Base-by-base conservation (phyloP, 805 yeast species). In the Candida nitratophila region DNA sequence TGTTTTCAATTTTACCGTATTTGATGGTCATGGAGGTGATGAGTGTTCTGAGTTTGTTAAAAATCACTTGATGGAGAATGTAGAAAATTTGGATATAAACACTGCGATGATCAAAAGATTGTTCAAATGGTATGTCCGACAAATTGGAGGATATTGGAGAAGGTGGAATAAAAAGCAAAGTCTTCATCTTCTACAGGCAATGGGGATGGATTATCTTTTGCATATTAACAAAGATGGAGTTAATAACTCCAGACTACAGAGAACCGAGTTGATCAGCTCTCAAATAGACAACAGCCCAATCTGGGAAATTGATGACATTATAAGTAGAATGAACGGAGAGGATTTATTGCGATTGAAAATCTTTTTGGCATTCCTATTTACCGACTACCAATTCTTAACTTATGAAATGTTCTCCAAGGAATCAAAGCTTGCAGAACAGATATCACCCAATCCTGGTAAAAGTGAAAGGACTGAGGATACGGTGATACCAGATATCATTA, bases 21-120 rank as follows among this genome's bases (percentile, higher is more conserved):
- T 86, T 61, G 99, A 93, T 64, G 99, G 99, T 10, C 99, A 93
- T 64, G 99, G 98, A 8, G 95, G 96, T 20, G 72, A 70, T 21
- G 81, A 81, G 43, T 86, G 96, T 54, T 73, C 89, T 39, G 71
- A 68, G 21, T 84, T 74, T 54, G 66, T 90, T 12, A 65, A 71
- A 19, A 62, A 70, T 3, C 68, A 79, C 44, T 68, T 93, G 27
- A 79, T 71, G 44, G 59, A 56, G 50, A 71, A 61, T 53, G 76
- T 76, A 57, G 95, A 79, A 50, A 53, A 49, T 32, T 70, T 60
- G 41, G 67, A 45, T 56, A 60, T 42, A 55, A 65, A 44, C 62
- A 74, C 55, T 53, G 48, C 47, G 6, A 44, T 51, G 4, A 57
- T 69, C 20, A 54, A 69, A 40, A 65, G 67, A 2, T 54, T 90